Evolutionary conservation across 768 basidiomycete species (phyloP), one percentile per base, ranked within the genome.

Genomic region (Porpolomopsis calyptriformis): DNA sequence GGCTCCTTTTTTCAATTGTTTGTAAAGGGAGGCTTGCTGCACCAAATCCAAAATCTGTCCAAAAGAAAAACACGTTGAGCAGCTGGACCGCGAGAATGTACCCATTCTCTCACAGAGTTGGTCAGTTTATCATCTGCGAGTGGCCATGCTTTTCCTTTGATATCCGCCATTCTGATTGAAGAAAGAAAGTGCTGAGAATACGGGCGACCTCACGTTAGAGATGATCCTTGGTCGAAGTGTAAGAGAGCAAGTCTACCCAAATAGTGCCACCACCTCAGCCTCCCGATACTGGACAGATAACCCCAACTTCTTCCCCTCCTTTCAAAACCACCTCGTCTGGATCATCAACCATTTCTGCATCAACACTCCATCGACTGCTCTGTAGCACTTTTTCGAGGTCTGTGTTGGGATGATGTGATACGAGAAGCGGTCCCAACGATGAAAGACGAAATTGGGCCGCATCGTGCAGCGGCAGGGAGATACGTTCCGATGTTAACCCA

Each of bases 21-120:
- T 97, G 73, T 94, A 96, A 65, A 92, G 85, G n/a, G 78, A 72
- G 34, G 94, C 93, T 67, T 94, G 88, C 62, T 96, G 90, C 25
- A 96, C 85, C 47, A 98, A 74, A 59, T 98, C 94, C 45, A 99
- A 76, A 58, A 98, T 96, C 91, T 94, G n/a, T n/a, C n/a, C n/a
- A n/a, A n/a, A n/a, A 56, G 16, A 27, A 14, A 11, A 53, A 34
- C 43, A 26, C 19, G 22, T 40, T 8, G 16, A 27, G 39, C 2
- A 34, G 48, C 51, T 44, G 12, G 42, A 29, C 25, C 34, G 20
- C 44, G 38, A 4, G 48, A 33, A 36, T 26, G 46, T 22, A 8
- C 24, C 27, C 40, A 29, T 34, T 37, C 45, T 65, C 77, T 48
- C 54, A 92, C 92, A 54, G 85, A 78, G 74, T 97, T 93, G 59